Percentiles rank a stretch among this genome's conserved stretches.
Evolutionary conservation across 768 basidiomycete genomes (phyloP).

Genomic region (Tylopilus sp.): DNA sequence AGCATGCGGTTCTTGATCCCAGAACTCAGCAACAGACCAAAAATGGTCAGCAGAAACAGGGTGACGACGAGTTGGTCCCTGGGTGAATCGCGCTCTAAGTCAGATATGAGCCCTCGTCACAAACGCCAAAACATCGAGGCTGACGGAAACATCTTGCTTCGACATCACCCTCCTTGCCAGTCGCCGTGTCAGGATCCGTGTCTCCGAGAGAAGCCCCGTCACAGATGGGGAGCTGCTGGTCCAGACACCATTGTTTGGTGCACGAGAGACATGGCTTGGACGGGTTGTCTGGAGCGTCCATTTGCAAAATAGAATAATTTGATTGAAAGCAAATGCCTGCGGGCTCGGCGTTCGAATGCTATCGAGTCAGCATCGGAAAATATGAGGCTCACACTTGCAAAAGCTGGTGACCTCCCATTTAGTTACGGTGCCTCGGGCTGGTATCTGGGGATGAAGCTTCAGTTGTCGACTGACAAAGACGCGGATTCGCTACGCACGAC

Average conservation of each 20-base stretch:
- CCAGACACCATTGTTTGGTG: conserved; percentile 93
- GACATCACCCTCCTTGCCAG: conserved; percentile 93
- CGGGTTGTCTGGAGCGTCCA: conserved; percentile 79
- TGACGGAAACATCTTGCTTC: conserved; percentile 94
- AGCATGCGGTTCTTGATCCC: conserved; percentile 81
- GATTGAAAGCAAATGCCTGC: conserved; percentile 88
- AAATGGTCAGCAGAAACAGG: conserved; percentile 82
- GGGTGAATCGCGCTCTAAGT: conserved; percentile 89
- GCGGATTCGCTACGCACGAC: conserved; percentile 25
- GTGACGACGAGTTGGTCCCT: conserved; percentile 92
- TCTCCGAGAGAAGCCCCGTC: conserved; percentile 79
- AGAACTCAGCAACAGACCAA: conserved; percentile 80
- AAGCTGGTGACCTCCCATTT: conserved; percentile 92
- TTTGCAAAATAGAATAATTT: conserved; percentile 81
- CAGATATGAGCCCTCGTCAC: conserved; percentile 25
- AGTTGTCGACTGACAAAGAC: conserved; percentile 2
- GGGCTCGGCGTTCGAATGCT: conserved; percentile 6
- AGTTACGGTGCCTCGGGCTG: conserved; percentile 45
- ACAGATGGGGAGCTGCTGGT: conserved; percentile 86
- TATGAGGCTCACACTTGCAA: conserved; percentile 68
- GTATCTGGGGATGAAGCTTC: conserved; percentile 30
- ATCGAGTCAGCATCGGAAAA: not conserved
- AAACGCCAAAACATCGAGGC: conserved; percentile 39
- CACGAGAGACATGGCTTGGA: conserved; percentile 90
- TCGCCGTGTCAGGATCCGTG: conserved; percentile 87